These are phyloP conservation scores for Pestalotiopsis sp. DNA, from an alignment of 2,329 filamentous ascomycete species.

Conservation along the genomic window DNA sequence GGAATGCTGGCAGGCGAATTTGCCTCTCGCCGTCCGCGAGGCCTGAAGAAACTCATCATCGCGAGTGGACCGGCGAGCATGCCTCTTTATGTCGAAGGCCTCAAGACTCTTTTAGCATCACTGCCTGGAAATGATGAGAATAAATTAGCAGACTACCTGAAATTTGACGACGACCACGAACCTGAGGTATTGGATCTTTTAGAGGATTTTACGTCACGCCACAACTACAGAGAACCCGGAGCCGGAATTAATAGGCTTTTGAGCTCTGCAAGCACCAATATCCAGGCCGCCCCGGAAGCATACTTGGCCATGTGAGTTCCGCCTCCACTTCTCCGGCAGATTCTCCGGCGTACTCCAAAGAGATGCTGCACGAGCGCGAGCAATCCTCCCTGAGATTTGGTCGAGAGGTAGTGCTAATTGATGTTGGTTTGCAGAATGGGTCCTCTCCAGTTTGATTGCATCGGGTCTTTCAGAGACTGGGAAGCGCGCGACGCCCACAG, in stretches of 20 bases:
- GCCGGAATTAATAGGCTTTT: neutral
- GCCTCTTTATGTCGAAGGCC: neutral
- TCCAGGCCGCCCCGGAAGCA: neutral
- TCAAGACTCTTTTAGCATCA: no score
- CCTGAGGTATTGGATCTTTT: neutral
- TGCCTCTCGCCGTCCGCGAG: neutral
- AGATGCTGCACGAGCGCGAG: no score
- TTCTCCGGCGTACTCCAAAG: no score
- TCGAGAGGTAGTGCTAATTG: neutral
- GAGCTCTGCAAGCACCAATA: neutral
- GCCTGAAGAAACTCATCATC: neutral
- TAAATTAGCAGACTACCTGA: neutral
- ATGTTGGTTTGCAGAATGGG: slow-evolving; percentile 18
- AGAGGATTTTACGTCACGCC: neutral
- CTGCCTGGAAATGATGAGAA: neutral
- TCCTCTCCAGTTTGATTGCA: slow-evolving; percentile 18
- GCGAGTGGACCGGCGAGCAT: neutral
- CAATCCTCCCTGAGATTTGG: no score
- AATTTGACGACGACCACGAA: neutral
- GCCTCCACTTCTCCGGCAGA: neutral
- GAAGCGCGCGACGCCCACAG: slow-evolving; percentile 20
- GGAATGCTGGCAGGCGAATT: slow-evolving; percentile 21
- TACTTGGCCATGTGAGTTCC: neutral
- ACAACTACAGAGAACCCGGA: neutral
- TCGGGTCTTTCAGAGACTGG: slow-evolving; percentile 21